These are phyloP conservation scores for Ustilago shanxiensis DNA, from an alignment of 1,284 basidiomycete species.

Conservation along the genomic window DNA sequence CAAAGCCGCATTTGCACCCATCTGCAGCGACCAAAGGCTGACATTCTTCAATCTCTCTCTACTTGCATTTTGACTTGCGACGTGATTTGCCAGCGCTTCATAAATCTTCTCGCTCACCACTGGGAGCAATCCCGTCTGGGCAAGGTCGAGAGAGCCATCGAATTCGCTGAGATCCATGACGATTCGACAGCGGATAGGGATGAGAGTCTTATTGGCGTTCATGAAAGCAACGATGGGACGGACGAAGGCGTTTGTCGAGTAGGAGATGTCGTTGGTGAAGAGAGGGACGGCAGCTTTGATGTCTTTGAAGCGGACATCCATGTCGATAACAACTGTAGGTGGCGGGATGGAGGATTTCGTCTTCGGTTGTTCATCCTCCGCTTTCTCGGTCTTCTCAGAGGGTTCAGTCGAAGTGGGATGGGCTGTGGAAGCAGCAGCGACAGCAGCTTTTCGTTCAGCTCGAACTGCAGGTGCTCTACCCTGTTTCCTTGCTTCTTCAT, in stretches of 20 bases:
- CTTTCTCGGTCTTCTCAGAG: constrained; percentile 19
- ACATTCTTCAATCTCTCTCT: constrained; percentile 63
- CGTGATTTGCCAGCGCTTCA: constrained; percentile 68
- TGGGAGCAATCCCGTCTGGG: constrained; percentile 67
- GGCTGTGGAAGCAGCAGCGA: neutral
- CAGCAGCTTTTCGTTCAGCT: constrained; percentile 15
- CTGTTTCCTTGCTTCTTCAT: constrained; percentile 39
- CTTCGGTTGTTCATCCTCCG: neutral
- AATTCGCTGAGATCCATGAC: constrained; percentile 69
- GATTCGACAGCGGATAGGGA: constrained; percentile 65
- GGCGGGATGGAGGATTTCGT: constrained; percentile 41
- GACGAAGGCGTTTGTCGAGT: constrained; percentile 93
- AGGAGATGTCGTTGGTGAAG: constrained; percentile 75
- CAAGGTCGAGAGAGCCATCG: constrained; percentile 67
- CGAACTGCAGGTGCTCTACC: constrained; percentile 24
- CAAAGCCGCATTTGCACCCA: constrained; percentile 49
- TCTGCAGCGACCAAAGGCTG: constrained; percentile 62
- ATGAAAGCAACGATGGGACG: constrained; percentile 98
- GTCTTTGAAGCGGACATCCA: constrained; percentile 95
- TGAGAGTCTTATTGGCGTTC: constrained; percentile 68
- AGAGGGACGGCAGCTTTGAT: constrained; percentile 91
- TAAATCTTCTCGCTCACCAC: constrained; percentile 68
- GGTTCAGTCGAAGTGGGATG: neutral
- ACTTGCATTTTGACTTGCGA: constrained; percentile 63
- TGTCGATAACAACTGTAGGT: constrained; percentile 80